These are phyloP conservation scores for Eucalyptus cloeziana DNA, from an alignment of 345 rosid genomes.

Conservation along the genomic window DNA sequence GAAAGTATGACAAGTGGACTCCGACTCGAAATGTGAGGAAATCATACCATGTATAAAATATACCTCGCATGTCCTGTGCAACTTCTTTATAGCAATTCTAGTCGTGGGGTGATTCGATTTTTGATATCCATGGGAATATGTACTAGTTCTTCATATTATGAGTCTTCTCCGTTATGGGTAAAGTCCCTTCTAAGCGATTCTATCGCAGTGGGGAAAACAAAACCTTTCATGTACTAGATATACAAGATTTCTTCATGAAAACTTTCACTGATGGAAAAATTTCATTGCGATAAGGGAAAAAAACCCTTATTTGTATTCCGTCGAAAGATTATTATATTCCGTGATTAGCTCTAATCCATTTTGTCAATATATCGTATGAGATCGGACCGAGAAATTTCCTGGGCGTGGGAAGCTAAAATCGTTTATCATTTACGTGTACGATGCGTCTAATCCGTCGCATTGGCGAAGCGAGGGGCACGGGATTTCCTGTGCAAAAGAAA, in stretches of 20 bases:
- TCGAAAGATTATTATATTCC: background rate
- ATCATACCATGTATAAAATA: background rate
- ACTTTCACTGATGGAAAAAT: background rate
- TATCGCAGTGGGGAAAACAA: background rate
- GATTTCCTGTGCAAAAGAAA: background rate
- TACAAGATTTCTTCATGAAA: background rate
- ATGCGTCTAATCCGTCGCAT: background rate
- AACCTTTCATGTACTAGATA: background rate
- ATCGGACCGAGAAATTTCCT: background rate
- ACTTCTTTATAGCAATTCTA: background rate
- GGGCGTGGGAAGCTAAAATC: background rate
- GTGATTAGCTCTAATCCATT: background rate
- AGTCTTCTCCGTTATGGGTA: background rate
- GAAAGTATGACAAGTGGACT: background rate
- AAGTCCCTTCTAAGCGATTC: background rate
- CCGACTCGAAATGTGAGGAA: background rate
- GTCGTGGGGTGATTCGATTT: background rate
- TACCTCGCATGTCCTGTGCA: background rate
- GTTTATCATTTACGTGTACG: background rate
- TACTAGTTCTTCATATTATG: background rate
- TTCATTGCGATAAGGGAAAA: background rate
- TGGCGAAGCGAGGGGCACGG: background rate
- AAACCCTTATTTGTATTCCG: background rate
- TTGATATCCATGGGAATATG: background rate
- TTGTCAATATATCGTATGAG: fast-evolving